Evolutionary conservation across 2,329 filamentous ascomycete species (phyloP), one percentile per base, ranked within the genome.

Genomic region (Pseudogymnoascus sp.): DNA sequence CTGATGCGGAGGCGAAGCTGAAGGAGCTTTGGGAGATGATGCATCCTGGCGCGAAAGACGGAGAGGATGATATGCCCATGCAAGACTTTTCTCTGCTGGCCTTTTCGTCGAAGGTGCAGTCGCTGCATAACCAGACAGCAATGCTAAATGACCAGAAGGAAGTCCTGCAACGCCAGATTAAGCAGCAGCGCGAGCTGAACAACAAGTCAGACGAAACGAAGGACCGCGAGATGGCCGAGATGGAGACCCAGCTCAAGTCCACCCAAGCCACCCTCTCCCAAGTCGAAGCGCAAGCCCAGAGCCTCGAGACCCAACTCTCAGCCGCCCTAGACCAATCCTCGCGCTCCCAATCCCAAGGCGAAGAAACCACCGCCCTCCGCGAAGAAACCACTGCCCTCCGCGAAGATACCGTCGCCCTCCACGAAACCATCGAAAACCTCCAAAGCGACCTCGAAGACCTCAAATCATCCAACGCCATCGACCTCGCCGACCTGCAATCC

Each of bases 151-250:
- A 96, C 69, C 92, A 97, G 72, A 95, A 96, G 72, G 85, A 86
- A 59, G 92, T 96, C 21, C 81, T 97, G 7, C 89, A 93, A 70
- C 86, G 92, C 45, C 92, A 97, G 73, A 93, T 97, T 70, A 93
- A 96, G 76, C 92, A 97, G 73, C 93, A 97, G 75, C 89, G 92
- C 63, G 91, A 96, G 71, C 82, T 97, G 63, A 96, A 96, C 76
- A 92, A 82, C 77, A 92, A 92, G 71, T 92, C 91, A 1, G 91
- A 96, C 67, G 80, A 83, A 19, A 82, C 87, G 65, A 85, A 87
- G 70, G 87, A 89, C 68, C 81, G 81, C 41, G 83, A 89, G 65
- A 73, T 90, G n/a, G 78, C 81, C 23, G 73, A 78, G 58, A 85
- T 83, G 68, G 77, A 80, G 61, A 80, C 82, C 14, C 81, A 87